Evolutionary conservation across 805 yeast genomes (phyloP).

Genomic region (Komagataella mondaviorum): DNA sequence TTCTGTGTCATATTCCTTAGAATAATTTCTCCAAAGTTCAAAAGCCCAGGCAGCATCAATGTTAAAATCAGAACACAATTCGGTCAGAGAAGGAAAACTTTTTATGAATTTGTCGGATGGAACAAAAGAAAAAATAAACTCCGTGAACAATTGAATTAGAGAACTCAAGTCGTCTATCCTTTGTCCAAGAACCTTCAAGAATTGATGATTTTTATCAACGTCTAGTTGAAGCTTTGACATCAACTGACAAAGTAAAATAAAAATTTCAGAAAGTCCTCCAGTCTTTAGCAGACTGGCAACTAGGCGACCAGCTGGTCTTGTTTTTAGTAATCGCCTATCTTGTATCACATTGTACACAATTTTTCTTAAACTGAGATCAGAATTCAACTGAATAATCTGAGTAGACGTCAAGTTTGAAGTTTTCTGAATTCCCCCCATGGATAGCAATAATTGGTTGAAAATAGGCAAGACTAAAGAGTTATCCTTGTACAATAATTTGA

Average conservation of each 20-base stretch:
- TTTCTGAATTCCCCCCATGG: conserved; percentile 73
- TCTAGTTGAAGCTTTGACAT: conserved; percentile 24
- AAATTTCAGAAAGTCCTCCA: conserved; percentile 45
- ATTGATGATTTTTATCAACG: conserved; percentile 22
- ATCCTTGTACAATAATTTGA: conserved; percentile 48
- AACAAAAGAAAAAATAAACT: conserved; percentile 41
- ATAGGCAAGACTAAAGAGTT: conserved; percentile 51
- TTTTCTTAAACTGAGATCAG: conserved; percentile 44
- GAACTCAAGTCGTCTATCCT: conserved; percentile 60
- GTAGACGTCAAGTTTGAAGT: conserved; percentile 50
- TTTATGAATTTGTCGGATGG: conserved; percentile 17
- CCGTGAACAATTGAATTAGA: conserved; percentile 52
- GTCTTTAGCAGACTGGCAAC: conserved; percentile 28
- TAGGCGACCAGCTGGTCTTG: conserved; percentile 34
- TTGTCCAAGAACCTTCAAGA: conserved; percentile 56
- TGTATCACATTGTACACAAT: conserved; percentile 44
- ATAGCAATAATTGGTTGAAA: conserved; percentile 48
- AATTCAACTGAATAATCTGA: conserved; percentile 54
- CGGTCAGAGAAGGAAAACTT: conserved; percentile 25
- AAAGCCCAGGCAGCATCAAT: conserved; percentile 55
- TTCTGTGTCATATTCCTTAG: conserved; percentile 5
- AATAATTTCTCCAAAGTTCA: conserved; percentile 53
- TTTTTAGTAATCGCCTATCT: conserved; percentile 38
- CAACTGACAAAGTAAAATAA: conserved; percentile 44
- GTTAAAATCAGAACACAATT: conserved; percentile 26